Base-by-base conservation (phyloP, 805 yeast species). In the Martiniozyma abietophila region DNA sequence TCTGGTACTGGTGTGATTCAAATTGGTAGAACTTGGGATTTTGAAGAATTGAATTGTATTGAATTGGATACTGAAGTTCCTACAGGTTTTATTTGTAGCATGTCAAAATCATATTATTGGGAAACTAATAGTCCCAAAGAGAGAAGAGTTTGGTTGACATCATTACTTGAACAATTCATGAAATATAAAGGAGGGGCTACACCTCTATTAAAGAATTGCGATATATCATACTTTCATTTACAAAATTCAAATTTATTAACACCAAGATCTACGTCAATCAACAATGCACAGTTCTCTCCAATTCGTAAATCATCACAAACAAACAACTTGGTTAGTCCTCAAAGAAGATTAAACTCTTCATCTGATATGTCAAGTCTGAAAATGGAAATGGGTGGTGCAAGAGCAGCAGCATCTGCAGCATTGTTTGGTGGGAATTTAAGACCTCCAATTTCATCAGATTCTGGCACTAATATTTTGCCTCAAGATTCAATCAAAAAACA, bases 21-120 rank as follows among this genome's bases (percentile, higher is more conserved):
- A 57, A 83, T 88, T 33, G 97, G 97, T 21, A 71, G 96, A 49
- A 80, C 94, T 3, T 88, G 97, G 97, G 76, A 74, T 42, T 60
- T 89, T 47, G 81, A 72, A 40, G 94, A 83, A 46, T 61, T 89
- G 43, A 54, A 64, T 4, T 54, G 57, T 27, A 54, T 88, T 2
- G 74, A 76, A 21, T 64, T 71, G 36, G 83, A 77, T 40, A 35
- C 41, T 21, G 67, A 59, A 18, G 68, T 67, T 9, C 68, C 64
- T 2, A 68, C 71, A 32, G 85, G 88, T 2, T 64, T 82, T 37
- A 41, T 67, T 0, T 61, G 81, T 34, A 62, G 62, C 12, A 65
- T 89, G 51, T 80, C 80, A 26, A 88, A 86, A 50, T 74, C 68
- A 29, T 89, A 88, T 54, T 88, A 76, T 58, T 88, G 96, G 96